Evolutionary conservation across 306 rosid genomes (phyloP).

Genomic region (Glycine latifolia): DNA sequence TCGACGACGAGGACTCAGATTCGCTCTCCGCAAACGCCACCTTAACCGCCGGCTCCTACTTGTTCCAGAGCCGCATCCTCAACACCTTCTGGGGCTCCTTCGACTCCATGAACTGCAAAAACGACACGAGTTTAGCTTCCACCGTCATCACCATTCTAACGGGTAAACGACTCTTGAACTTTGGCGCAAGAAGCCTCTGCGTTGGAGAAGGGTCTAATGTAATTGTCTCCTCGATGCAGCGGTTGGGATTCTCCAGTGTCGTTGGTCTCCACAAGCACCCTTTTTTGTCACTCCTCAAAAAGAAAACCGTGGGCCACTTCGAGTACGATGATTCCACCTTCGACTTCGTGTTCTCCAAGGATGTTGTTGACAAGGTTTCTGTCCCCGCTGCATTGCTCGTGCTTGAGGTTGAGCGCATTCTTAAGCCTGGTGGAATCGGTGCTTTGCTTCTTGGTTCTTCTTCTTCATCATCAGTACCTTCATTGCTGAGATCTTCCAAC

Average conservation of each 20-base stretch:
- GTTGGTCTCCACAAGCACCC: slow-evolving; percentile 45
- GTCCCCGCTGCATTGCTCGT: slow-evolving; percentile 75
- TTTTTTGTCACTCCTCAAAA: slow-evolving; percentile 46
- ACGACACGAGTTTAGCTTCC: slow-evolving; percentile 58
- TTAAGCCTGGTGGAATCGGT: slow-evolving; percentile 86
- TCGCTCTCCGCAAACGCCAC: slow-evolving; percentile 27
- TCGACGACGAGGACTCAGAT: slow-evolving; percentile 6
- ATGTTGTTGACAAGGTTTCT: slow-evolving; percentile 63
- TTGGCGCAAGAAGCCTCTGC: slow-evolving; percentile 62
- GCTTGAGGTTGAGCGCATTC: slow-evolving; percentile 87
- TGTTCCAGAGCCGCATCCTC: slow-evolving; percentile 63
- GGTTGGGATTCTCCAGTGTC: slow-evolving; percentile 68
- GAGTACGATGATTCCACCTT: slow-evolving; percentile 56
- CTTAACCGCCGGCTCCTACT: slow-evolving; percentile 50
- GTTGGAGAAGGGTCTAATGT: slow-evolving; percentile 68
- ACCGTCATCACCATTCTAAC: slow-evolving; percentile 57
- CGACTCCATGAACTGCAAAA: slow-evolving; percentile 55
- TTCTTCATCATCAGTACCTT: slow-evolving; percentile 51
- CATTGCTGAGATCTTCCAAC: slow-evolving; percentile 70
- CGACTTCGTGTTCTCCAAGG: slow-evolving; percentile 77
- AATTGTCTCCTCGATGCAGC: slow-evolving; percentile 57
- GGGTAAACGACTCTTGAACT: slow-evolving; percentile 55
- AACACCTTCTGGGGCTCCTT: slow-evolving; percentile 67
- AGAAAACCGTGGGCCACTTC: no score
- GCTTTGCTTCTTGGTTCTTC: slow-evolving; percentile 57